These are phyloP conservation scores for Cornus florida DNA, from an alignment of 148 eudicot species.

Conservation along the genomic window DNA sequence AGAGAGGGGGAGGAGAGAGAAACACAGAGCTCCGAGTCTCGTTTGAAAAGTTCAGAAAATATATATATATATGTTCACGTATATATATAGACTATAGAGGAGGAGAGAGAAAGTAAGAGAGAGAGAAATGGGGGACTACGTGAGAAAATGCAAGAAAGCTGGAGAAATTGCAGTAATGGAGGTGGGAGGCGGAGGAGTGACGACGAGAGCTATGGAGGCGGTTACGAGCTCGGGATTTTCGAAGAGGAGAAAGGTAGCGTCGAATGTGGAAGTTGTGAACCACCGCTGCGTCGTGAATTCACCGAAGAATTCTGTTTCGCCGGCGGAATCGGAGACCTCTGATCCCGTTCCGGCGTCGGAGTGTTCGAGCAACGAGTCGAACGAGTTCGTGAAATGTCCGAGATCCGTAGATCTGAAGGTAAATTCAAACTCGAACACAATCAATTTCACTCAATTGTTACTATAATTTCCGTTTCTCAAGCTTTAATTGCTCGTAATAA, in stretches of 20 bases:
- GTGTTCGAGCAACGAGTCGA: constrained; percentile 11
- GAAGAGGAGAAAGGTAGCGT: constrained; percentile 26
- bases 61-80: constrained; percentile 3
- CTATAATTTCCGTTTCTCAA: background rate
- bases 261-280: background rate
- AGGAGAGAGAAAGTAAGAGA: background rate
- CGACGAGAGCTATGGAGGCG: constrained; percentile 10
- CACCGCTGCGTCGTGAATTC: constrained; percentile 4
- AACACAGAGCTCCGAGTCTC: background rate
- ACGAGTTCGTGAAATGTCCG: background rate
- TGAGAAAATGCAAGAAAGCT: background rate
- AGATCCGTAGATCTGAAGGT: constrained; percentile 40
- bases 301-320: constrained; percentile 13
- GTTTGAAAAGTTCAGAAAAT: background rate
- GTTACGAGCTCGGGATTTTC: constrained; percentile 7
- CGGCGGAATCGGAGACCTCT: constrained; percentile 14
- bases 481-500: background rate
- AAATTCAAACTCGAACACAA: constrained; percentile 1
- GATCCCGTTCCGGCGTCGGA: constrained; percentile 10
- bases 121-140: constrained; percentile 1
- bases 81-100: background rate
- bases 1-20: background rate
- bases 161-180: background rate
- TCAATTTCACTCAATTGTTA: background rate
- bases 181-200: background rate